A percentile compares a stretch with the other conserved stretches of the same genome.
phyloP scores from a whole-genome alignment of 192 early-diverging fungal genomes.

The Phycomyces nitens region DNA sequence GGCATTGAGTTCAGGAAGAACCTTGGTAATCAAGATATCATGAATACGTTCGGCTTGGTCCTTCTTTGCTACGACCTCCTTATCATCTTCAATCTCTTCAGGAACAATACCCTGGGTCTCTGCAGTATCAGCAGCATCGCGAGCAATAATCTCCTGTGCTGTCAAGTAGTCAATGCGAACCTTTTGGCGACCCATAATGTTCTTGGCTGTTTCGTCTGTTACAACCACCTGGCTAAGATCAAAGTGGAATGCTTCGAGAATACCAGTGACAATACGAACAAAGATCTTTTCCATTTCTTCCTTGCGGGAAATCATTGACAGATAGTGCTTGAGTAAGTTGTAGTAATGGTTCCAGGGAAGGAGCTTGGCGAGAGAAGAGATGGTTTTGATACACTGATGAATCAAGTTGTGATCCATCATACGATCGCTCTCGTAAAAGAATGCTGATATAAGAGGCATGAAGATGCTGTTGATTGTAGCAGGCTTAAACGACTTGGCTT shows the following conservation, averaged over 20 bases:
- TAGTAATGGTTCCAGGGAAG: constrained; percentile 89
- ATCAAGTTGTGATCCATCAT: constrained; percentile 70
- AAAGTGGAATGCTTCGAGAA: constrained; percentile 93
- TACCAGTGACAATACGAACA: constrained; percentile 72
- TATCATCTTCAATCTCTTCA: constrained; percentile 22
- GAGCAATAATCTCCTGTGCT: constrained; percentile 29
- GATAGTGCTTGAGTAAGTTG: constrained; percentile 65
- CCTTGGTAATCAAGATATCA: constrained; percentile 62
- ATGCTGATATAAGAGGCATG: constrained; percentile 83
- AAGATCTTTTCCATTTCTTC: constrained; percentile 78
- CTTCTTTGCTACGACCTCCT: constrained; percentile 32
- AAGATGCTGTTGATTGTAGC: constrained; percentile 66
- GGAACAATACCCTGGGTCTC: background rate
- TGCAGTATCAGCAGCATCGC: constrained; percentile 36
- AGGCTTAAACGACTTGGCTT: constrained; percentile 42
- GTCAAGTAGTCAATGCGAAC: constrained; percentile 44
- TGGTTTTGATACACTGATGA: constrained; percentile 74
- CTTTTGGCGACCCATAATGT: constrained; percentile 40
- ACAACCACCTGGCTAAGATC: constrained; percentile 63
- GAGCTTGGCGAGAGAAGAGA: constrained; percentile 64
- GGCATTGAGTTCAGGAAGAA: constrained; percentile 82
- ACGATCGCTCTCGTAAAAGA: constrained; percentile 76
- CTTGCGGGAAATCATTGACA: constrained; percentile 60
- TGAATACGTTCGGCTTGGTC: constrained; percentile 59
- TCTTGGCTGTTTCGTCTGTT: constrained; percentile 35